Evolutionary conservation across 805 yeast species (phyloP), one percentile per base, ranked within the genome.

Genomic region (Metschnikowia dekortorum): DNA sequence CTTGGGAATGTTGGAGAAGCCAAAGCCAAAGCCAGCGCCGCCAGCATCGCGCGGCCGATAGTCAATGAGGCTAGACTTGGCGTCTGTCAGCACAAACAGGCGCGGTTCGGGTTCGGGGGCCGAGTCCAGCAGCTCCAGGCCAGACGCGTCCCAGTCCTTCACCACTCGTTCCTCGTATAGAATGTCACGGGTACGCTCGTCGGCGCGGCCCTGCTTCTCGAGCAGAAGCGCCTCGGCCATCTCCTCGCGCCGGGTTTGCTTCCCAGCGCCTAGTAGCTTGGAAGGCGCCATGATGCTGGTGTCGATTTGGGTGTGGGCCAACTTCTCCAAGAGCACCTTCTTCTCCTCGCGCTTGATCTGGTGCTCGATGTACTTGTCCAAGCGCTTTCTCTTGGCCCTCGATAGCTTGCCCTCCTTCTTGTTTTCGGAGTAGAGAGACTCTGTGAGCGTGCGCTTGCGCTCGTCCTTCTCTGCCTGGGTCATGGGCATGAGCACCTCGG

Each of bases 291-390:
- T 72, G 10, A 81, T 58, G 0, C 84, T 70, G 0, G 96, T 82
- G 62, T 91, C 96, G 43, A 92, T 77, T 50, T 78, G 75, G 1
- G 88, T 81, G 29, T 76, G 78, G 46, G 84, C 78, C 39, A 92
- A 73, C 64, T 89, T 90, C 55, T 85, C 83, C 39, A 92, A 71
- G 48, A 92, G 71, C 2, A 79, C 78, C 58, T 87, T 87, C 66
- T 87, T 87, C 68, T 92, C 98, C 65, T 92, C 96, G 62, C 95
- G 74, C 61, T 85, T 86, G 58, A 90, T 63, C 64, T 90, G 97
- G 68, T 88, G 96, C 51, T 90, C 96, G 36, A 92, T 89, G 66
- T 89, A 92, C 67, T 92, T 92, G 54, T 92, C 97, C 40, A 92
- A 70, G 51, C 98, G 71, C 70, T 87, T 79, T 74, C 76, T 80